A percentile compares a stretch with the other conserved stretches of the same genome.
Conservation (phyloP, 768 basidiomycete species). For the Pisolithus marmoratus region DNA sequence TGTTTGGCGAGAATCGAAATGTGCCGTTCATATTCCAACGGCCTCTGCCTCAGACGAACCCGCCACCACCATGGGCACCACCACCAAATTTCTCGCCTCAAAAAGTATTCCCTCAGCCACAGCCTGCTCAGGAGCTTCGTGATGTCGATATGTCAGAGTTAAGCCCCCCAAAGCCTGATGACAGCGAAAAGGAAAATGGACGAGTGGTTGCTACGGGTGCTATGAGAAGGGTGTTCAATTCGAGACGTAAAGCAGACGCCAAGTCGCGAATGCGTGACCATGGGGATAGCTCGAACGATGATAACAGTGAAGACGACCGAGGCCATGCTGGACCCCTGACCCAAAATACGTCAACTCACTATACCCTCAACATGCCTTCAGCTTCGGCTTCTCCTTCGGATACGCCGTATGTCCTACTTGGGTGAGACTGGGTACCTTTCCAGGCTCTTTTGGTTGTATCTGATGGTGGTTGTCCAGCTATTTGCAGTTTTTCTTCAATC, state of each 20-base stretch:
- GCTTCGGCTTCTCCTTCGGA: conserved; percentile 53
- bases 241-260: conserved; percentile 45
- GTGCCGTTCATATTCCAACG: conserved; percentile 71
- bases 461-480: conserved; percentile 46
- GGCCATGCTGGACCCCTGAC: conserved; percentile 34
- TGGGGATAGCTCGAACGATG: conserved; percentile 36
- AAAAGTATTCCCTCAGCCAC: conserved; percentile 50
- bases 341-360: conserved; percentile 68
- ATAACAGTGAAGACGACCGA: conserved; percentile 45
- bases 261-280: conserved; percentile 24
- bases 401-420: conserved; percentile 76
- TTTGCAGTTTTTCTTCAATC: conserved; percentile 91
- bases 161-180: conserved; percentile 52
- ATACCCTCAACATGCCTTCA: conserved; percentile 76
- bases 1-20: conserved; percentile 60
- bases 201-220: conserved; percentile 59
- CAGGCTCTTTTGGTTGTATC: conserved; percentile 9
- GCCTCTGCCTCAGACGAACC: conserved; percentile 37
- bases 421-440: conserved; percentile 43
- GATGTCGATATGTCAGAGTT: conserved; percentile 76
- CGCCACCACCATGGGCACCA: conserved; percentile 60
- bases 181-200: conserved; percentile 33
- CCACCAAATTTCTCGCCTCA: conserved; percentile 54
- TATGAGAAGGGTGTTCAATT: conserved; percentile 58
- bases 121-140: conserved; percentile 38